Percentiles rank a stretch among this genome's conserved stretches.
These are phyloP conservation scores for Ephemerocybe angulata DNA, from an alignment of 768 basidiomycete species.

Conservation along the genomic window DNA sequence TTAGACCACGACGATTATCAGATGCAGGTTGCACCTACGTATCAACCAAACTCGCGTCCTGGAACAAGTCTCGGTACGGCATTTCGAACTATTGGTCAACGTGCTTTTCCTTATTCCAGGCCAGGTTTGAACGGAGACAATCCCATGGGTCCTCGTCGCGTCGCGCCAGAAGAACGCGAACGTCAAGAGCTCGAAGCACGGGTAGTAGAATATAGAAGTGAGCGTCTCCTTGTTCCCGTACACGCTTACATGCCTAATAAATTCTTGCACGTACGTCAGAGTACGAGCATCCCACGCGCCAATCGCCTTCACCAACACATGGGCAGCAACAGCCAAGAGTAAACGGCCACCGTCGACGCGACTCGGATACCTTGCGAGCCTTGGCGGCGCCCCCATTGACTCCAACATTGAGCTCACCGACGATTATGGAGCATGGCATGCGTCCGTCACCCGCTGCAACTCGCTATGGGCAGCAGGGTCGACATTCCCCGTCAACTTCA, in stretches of 20 bases:
- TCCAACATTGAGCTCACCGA: constrained; percentile 44
- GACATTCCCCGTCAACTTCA: constrained; percentile 17
- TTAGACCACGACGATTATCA: constrained; percentile 37
- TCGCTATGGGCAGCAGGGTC: constrained; percentile 11
- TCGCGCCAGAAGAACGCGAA: constrained; percentile 36
- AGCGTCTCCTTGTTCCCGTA: constrained; percentile 13
- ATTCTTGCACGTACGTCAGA: constrained; percentile 21
- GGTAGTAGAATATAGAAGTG: constrained; percentile 39
- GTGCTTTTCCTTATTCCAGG: no score
- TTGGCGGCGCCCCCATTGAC: constrained; percentile 33
- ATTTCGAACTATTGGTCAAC: no score
- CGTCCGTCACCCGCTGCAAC: constrained; percentile 12
- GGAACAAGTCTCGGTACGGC: constrained; percentile 37
- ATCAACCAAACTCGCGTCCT: constrained; percentile 29
- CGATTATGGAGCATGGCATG: constrained; percentile 41
- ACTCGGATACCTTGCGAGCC: constrained; percentile 70
- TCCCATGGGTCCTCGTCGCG: constrained; percentile 32
- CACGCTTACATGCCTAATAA: constrained; percentile 2
- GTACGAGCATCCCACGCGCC: constrained; percentile 38
- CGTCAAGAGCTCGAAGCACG: constrained; percentile 41
- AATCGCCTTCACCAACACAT: constrained; percentile 50
- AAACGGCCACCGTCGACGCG: constrained; percentile 59
- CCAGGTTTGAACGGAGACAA: constrained; percentile 26
- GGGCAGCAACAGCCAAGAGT: constrained; percentile 19
- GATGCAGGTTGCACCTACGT: constrained; percentile 35